Evolutionary conservation across 2,329 filamentous ascomycete genomes (phyloP).

Genomic region (Apiospora hydei): DNA sequence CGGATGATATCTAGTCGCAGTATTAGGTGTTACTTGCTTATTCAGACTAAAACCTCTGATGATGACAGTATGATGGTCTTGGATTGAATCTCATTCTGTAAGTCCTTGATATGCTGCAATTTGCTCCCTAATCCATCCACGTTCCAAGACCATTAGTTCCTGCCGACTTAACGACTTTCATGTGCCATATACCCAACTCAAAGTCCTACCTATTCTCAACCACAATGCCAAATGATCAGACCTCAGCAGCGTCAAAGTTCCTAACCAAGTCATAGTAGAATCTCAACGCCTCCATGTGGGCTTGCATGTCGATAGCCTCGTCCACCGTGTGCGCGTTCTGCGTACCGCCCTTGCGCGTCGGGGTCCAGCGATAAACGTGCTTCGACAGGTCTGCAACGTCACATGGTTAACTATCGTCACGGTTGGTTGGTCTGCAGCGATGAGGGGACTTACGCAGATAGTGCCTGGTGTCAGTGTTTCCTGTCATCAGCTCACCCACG

Average conservation of each 20-base stretch:
- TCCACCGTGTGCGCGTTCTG: constrained; percentile 47
- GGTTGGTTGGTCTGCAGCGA: not conserved
- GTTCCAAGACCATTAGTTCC: too few species aligned
- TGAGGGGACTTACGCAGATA: constrained; percentile 41
- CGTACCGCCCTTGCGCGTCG: constrained; percentile 43
- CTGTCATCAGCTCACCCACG: constrained; percentile 46
- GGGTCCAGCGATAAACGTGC: constrained; percentile 50
- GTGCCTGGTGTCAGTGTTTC: constrained; percentile 47
- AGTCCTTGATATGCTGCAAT: too few species aligned
- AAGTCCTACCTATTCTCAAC: too few species aligned
- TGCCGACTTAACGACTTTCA: too few species aligned
- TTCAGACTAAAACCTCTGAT: too few species aligned
- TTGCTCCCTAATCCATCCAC: too few species aligned
- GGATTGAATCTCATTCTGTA: too few species aligned
- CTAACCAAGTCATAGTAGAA: constrained; percentile 49
- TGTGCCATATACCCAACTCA: too few species aligned
- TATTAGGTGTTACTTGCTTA: too few species aligned
- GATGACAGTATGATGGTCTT: too few species aligned
- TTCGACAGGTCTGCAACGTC: constrained; percentile 39
- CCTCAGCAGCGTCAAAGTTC: constrained; percentile 44
- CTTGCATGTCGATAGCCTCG: constrained; percentile 47
- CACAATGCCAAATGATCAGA: too few species aligned
- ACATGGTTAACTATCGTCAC: constrained; percentile 12
- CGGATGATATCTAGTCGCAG: too few species aligned
- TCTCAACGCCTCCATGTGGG: constrained; percentile 46